Evolutionary conservation across 768 basidiomycete species (phyloP).

Genomic region (Boletus sp.): DNA sequence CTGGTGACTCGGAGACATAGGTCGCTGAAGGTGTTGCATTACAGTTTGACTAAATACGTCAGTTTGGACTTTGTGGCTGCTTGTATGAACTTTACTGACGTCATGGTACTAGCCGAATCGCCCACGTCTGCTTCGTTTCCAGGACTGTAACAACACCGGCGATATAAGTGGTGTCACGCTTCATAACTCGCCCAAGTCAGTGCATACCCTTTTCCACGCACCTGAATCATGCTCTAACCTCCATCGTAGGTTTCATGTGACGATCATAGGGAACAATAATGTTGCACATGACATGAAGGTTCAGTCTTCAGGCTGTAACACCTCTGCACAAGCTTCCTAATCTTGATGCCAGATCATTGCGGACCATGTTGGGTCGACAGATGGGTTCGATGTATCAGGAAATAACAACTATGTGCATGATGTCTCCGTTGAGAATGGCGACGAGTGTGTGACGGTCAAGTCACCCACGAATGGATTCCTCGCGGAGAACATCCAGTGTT

Average conservation of each 20-base stretch:
- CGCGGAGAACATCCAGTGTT: conserved; percentile 13
- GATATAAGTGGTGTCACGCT: conserved; percentile 17
- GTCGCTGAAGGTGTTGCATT: neutral
- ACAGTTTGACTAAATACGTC: conserved; percentile 3
- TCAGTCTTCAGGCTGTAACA: neutral
- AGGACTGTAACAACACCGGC: conserved; percentile 3
- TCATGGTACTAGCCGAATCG: neutral
- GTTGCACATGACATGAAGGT: conserved; percentile 15
- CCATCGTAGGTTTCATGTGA: conserved; percentile 15
- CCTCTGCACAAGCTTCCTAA: neutral
- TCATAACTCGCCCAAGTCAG: conserved; percentile 9
- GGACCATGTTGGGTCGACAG: conserved; percentile 11
- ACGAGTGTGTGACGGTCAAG: conserved; percentile 36
- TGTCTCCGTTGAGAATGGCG: conserved; percentile 32
- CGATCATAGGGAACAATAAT: conserved; percentile 6
- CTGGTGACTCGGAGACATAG: neutral
- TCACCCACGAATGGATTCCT: conserved; percentile 25
- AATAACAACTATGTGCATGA: conserved; percentile 35
- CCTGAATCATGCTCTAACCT: neutral
- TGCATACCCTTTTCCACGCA: neutral
- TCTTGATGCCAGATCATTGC: neutral
- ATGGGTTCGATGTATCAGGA: conserved; percentile 23
- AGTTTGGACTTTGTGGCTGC: neutral
- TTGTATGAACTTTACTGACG: neutral
- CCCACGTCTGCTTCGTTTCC: conserved; percentile 6